Conservation (phyloP, 768 basidiomycete genomes). For the Macrolepiota fuliginosa region DNA sequence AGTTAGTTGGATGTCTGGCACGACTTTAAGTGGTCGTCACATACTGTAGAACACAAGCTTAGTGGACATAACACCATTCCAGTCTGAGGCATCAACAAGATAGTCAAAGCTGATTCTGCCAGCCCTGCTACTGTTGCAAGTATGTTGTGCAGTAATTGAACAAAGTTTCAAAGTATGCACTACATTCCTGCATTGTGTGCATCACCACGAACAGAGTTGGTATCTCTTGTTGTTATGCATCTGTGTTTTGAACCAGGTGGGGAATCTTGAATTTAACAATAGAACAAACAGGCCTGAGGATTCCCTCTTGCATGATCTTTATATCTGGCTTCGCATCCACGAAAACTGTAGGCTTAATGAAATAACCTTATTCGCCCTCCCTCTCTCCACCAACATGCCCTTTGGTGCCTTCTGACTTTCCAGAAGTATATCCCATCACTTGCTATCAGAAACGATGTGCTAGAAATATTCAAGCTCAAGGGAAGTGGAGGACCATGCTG, state of each 20-base stretch:
- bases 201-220: no score
- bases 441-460: constrained; percentile 38
- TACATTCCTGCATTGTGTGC: no score
- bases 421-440: constrained; percentile 75
- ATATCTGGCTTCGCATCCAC: no score
- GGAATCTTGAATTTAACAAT: no score
- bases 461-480: neutral
- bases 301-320: constrained; percentile 75
- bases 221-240: no score
- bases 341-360: constrained; percentile 75
- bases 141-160: no score
- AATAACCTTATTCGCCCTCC: constrained; percentile 47
- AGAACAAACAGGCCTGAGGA: constrained; percentile 83
- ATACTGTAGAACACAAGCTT: constrained; percentile 49
- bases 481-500: constrained; percentile 21
- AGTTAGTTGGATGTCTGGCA: neutral
- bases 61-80: no score
- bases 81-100: no score
- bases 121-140: no score
- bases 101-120: no score
- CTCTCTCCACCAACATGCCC: constrained; percentile 67
- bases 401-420: constrained; percentile 69
- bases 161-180: no score
- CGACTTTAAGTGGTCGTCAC: constrained; percentile 18
- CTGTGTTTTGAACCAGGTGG: no score